Conservation (phyloP, 2,329 filamentous ascomycete species). For the Teratosphaeria viscida region DNA sequence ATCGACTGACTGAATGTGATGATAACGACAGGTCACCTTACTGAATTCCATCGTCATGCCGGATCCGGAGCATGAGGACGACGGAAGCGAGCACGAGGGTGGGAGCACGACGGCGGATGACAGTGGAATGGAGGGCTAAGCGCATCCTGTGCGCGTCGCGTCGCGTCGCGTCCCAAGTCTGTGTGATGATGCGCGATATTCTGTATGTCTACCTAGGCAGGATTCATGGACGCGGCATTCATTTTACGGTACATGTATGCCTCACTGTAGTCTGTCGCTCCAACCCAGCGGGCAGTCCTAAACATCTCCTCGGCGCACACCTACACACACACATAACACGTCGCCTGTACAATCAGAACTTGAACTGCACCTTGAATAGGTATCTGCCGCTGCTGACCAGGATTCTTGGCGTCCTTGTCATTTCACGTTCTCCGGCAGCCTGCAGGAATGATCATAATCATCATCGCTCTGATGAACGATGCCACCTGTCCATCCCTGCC, state of each 20-base stretch:
- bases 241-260: no score
- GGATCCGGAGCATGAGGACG: conserved; percentile 27
- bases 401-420: background rate
- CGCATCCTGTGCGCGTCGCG: background rate
- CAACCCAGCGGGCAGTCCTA: no score
- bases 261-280: no score
- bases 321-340: no score
- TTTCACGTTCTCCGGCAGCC: background rate
- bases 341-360: background rate
- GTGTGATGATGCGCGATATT: background rate
- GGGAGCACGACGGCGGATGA: background rate
- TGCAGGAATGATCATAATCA: background rate
- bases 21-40: conserved; percentile 34
- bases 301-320: background rate
- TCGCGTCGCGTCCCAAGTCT: background rate
- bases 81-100: conserved; percentile 12
- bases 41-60: conserved; percentile 42
- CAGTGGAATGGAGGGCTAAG: background rate
- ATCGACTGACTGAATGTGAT: conserved; percentile 1
- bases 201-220: no score
- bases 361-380: background rate
- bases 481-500: background rate
- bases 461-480: background rate
- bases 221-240: no score
- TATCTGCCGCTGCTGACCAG: background rate